Percentiles rank a stretch among this genome's conserved stretches.
Evolutionary conservation across 495 filamentous ascomycete species (phyloP).

Genomic region (Aspergillus cristatus): DNA sequence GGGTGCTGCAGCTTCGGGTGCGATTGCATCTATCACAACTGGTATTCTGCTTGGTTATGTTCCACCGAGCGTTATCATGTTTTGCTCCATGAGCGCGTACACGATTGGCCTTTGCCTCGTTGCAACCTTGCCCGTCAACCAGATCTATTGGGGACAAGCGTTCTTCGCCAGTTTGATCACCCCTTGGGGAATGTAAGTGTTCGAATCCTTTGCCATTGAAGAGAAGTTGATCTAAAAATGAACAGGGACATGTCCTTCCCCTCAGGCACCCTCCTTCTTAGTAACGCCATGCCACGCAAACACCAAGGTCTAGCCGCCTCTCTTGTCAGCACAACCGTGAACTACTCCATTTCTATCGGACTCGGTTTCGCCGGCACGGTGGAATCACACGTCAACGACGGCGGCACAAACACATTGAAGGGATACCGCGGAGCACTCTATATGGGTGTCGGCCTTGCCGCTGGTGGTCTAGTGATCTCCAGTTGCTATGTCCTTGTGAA

Average conservation of each 20-base stretch:
- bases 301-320: constrained; percentile 45
- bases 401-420: constrained; percentile 23
- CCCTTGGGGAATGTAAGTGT: constrained; percentile 47
- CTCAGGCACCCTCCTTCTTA: constrained; percentile 25
- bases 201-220: constrained; percentile 24
- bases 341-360: constrained; percentile 58
- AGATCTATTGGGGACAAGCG: constrained; percentile 36
- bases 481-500: background rate
- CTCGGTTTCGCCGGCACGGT: constrained; percentile 59
- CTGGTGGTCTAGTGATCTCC: constrained; percentile 9
- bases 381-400: constrained; percentile 42
- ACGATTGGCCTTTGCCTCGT: constrained; percentile 25
- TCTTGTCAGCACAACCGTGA: constrained; percentile 56
- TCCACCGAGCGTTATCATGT: constrained; percentile 37
- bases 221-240: constrained; percentile 10
- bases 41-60: constrained; percentile 32
- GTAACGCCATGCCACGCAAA: constrained; percentile 22
- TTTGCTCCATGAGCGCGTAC: constrained; percentile 37
- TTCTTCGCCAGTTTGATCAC: constrained; percentile 40
- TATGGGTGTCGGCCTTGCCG: constrained; percentile 28
- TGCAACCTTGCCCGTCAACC: constrained; percentile 25
- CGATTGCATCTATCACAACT: constrained; percentile 31
- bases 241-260: constrained; percentile 31
- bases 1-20: constrained; percentile 29
- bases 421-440: constrained; percentile 33